phyloP scores from a whole-genome alignment of 176 grass and related monocot species.

The Triticum urartu region DNA sequence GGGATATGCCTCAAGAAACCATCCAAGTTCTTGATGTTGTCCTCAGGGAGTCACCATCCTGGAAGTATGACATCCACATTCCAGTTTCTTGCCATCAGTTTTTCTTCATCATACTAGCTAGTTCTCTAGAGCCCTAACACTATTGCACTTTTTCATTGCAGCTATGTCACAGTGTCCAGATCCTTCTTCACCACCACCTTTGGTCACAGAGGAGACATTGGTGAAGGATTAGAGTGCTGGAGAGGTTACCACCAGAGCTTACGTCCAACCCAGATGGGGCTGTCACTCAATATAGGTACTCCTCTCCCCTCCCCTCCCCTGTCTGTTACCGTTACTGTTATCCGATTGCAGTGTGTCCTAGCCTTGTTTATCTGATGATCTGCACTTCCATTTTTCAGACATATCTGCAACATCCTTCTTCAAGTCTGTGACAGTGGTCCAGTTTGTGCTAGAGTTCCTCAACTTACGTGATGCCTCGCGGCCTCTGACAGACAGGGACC shows the following conservation, averaged over 20 bases:
- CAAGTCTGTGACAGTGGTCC: conserved; percentile 55
- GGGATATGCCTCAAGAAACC: conserved; percentile 78
- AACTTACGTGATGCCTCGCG: conserved; percentile 37
- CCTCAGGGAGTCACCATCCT: conserved; percentile 68
- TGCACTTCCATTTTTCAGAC: conserved; percentile 46
- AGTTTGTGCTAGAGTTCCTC: conserved; percentile 55
- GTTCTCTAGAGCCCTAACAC: not conserved
- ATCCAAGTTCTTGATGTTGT: conserved; percentile 91
- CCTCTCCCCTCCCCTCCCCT: not conserved
- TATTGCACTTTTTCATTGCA: conserved; percentile 22
- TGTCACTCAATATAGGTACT: conserved; percentile 77
- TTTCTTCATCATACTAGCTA: not conserved
- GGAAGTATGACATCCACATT: conserved; percentile 35
- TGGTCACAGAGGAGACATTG: conserved; percentile 52
- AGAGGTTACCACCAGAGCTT: conserved; percentile 92
- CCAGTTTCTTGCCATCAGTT: not conserved
- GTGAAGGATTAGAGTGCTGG: conserved; percentile 85
- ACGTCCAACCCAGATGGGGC: conserved; percentile 81
- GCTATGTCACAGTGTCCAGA: conserved; percentile 63
- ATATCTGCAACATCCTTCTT: conserved; percentile 88
- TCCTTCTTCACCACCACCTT: conserved; percentile 81
- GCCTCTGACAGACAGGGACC: conserved; percentile 54
- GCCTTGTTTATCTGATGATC: not conserved
- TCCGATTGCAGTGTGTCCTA: not conserved
- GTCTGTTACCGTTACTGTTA: not conserved